These are phyloP conservation scores for Termitomyces sp. DNA, from an alignment of 768 basidiomycete genomes.

Conservation along the genomic window DNA sequence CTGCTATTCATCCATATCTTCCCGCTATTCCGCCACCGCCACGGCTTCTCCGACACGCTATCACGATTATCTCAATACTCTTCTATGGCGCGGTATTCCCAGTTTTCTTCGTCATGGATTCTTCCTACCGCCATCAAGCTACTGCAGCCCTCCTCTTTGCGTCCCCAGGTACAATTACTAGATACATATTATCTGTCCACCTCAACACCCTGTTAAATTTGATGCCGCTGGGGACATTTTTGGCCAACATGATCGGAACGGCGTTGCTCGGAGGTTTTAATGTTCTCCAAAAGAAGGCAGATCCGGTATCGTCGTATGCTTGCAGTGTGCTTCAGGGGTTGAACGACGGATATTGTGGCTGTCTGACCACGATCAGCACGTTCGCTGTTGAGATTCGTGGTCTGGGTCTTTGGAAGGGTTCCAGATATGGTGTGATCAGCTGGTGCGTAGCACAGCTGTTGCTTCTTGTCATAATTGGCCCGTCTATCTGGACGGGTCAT, in stretches of 20 bases:
- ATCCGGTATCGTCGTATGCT: conserved; percentile 35
- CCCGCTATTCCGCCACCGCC: conserved; percentile 36
- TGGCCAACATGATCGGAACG: conserved; percentile 74
- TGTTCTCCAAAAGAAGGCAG: conserved; percentile 53
- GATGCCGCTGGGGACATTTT: conserved; percentile 76
- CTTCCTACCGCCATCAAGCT: conserved; percentile 65
- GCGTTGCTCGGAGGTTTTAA: conserved; percentile 72
- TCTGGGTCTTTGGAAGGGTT: conserved; percentile 50
- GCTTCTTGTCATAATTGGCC: conserved; percentile 67
- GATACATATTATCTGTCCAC: conserved; percentile 68
- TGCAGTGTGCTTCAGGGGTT: conserved; percentile 81
- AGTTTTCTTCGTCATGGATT: conserved; percentile 70
- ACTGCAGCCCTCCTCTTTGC: conserved; percentile 87
- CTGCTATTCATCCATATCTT: conserved; percentile 31
- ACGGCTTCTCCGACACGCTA: conserved; percentile 38
- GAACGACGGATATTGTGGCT: conserved; percentile 91
- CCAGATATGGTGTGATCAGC: conserved; percentile 65
- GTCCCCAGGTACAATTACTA: conserved; percentile 82
- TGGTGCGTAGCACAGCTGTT: conserved; percentile 66
- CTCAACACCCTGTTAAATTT: conserved; percentile 61
- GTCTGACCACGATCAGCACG: conserved; percentile 90
- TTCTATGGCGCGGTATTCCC: conserved; percentile 73
- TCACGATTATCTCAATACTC: conserved; percentile 53
- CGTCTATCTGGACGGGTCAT: conserved; percentile 46
- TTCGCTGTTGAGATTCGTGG: conserved; percentile 77